Evolutionary conservation across 345 rosid species (phyloP).

Genomic region (Aquilaria yunnanensis): DNA sequence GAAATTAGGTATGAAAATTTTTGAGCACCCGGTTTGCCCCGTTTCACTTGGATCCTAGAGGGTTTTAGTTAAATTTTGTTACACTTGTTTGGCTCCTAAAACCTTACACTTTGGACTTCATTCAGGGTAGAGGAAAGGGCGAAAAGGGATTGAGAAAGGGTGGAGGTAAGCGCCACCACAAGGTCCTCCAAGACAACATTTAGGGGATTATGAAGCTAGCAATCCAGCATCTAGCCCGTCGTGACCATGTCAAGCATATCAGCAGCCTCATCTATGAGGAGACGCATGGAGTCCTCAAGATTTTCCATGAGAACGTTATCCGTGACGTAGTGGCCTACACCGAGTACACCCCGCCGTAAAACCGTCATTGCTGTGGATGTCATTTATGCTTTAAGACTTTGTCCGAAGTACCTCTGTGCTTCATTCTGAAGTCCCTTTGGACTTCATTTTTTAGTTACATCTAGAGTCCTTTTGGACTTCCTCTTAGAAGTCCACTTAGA

Average conservation of each 20-base stretch:
- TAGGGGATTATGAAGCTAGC: conserved; percentile 11
- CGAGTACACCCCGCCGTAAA: conserved; percentile 9
- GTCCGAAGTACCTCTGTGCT: too few relatives aligned
- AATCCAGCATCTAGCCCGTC: conserved; percentile 11
- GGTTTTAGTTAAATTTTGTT: too few relatives aligned
- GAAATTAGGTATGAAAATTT: too few relatives aligned
- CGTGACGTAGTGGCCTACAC: conserved; percentile 12
- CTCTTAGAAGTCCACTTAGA: too few relatives aligned
- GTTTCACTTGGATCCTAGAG: too few relatives aligned
- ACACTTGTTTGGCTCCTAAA: too few relatives aligned
- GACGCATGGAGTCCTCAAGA: conserved; percentile 13
- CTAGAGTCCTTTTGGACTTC: too few relatives aligned
- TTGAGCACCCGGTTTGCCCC: too few relatives aligned
- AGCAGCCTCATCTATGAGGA: conserved; percentile 14
- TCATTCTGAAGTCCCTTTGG: too few relatives aligned
- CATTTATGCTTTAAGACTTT: conserved; percentile 6
- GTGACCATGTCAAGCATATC: conserved; percentile 11
- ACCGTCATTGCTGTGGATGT: conserved; percentile 16
- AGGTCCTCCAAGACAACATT: conserved; percentile 11
- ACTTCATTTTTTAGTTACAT: too few relatives aligned
- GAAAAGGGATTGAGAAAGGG: conserved; percentile 14
- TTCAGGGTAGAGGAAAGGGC: conserved; percentile 8
- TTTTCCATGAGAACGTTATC: conserved; percentile 11
- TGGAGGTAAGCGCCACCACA: conserved; percentile 16
- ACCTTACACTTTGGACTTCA: too few relatives aligned